These are phyloP conservation scores for Sclerotinia spermophila DNA, from an alignment of 2,329 filamentous ascomycete species.

Conservation along the genomic window DNA sequence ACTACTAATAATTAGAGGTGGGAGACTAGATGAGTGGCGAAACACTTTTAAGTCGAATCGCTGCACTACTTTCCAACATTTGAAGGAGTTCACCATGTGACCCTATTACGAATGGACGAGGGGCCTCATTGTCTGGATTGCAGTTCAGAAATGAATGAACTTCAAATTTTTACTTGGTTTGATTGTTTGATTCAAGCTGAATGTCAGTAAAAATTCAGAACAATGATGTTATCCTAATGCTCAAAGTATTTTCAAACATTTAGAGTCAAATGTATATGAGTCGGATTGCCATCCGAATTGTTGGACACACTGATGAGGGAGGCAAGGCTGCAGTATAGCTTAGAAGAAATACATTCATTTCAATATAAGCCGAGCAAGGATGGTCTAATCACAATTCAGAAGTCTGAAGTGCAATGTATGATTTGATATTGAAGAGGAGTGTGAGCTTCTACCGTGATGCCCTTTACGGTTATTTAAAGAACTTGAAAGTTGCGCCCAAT, in stretches of 20 bases:
- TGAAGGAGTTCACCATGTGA: too few species aligned
- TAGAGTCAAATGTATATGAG: neutral
- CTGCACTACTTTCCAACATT: too few species aligned
- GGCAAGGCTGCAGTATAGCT: neutral
- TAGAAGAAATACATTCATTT: neutral
- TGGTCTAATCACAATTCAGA: neutral
- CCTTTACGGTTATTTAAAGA: neutral
- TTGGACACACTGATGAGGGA: neutral
- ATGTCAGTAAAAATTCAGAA: fast-evolving
- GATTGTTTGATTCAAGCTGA: neutral
- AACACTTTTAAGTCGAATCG: too few species aligned
- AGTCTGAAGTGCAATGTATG: neutral
- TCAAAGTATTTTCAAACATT: neutral
- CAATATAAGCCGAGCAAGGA: neutral
- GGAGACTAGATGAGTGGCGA: too few species aligned
- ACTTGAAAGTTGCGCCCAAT: neutral
- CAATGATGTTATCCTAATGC: too few species aligned
- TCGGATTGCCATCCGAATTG: neutral
- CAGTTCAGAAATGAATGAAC: neutral
- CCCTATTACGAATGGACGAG: neutral
- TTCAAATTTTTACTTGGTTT: neutral
- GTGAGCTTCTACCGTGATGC: neutral
- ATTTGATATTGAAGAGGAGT: neutral
- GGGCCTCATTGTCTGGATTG: too few species aligned
- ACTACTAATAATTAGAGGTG: too few species aligned